A percentile compares a stretch with the other conserved stretches of the same genome.
Evolutionary conservation across 2,329 filamentous ascomycete genomes (phyloP).

Genomic region (Calonectria pseudoturangicola): DNA sequence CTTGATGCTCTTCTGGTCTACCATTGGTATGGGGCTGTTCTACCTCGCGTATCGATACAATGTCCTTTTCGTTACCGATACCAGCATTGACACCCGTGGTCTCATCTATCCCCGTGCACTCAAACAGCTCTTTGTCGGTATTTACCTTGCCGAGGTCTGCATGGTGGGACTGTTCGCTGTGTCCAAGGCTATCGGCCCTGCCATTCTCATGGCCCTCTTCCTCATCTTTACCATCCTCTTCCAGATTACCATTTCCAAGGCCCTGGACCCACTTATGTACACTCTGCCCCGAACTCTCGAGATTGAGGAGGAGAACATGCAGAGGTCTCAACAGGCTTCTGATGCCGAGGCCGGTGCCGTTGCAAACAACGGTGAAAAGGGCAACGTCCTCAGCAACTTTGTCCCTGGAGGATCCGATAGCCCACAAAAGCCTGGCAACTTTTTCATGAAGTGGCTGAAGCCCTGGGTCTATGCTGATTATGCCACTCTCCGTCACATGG

Average conservation of each 20-base stretch:
- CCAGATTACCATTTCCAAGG: conserved; percentile 82
- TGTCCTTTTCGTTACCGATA: conserved; percentile 86
- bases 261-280: conserved; percentile 82
- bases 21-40: conserved; percentile 84
- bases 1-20: conserved; percentile 86
- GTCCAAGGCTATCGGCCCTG: conserved; percentile 78
- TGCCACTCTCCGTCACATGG: conserved; percentile 79
- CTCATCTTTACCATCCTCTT: conserved; percentile 85
- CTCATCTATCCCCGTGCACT: conserved; percentile 91
- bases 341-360: conserved; percentile 49
- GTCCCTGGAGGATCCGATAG: conserved; percentile 48
- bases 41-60: conserved; percentile 93
- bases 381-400: conserved; percentile 49
- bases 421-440: conserved; percentile 68
- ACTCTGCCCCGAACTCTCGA: conserved; percentile 80
- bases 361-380: conserved; percentile 44
- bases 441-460: conserved; percentile 78
- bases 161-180: conserved; percentile 88
- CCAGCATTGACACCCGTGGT: conserved; percentile 89
- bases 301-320: conserved; percentile 64
- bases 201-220: conserved; percentile 85
- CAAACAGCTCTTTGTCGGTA: conserved; percentile 87
- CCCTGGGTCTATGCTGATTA: conserved; percentile 87
- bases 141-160: conserved; percentile 87
- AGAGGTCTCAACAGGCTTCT: conserved; percentile 56